Evolutionary conservation across 1,139 yeast genomes (phyloP).

Genomic region (Suhomyces anneliseae): DNA sequence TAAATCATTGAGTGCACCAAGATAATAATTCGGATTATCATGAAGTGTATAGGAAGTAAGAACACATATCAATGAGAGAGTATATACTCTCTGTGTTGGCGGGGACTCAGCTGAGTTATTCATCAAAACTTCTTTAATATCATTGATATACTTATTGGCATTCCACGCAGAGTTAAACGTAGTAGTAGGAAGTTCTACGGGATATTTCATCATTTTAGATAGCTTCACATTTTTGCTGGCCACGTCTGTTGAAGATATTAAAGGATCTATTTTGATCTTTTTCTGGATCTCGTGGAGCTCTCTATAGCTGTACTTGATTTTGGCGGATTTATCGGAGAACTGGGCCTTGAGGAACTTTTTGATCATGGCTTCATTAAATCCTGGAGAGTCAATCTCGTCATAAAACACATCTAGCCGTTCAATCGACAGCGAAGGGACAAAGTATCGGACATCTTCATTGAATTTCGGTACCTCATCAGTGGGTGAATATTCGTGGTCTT

Average conservation of each 20-base stretch:
- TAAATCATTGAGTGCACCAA: constrained; percentile 34
- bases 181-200: constrained; percentile 14
- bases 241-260: not conserved
- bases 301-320: constrained; percentile 3
- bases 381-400: constrained; percentile 14
- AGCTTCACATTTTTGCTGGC: constrained; percentile 8
- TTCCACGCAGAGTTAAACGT: constrained; percentile 15
- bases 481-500: too few species aligned
- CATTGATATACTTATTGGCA: constrained; percentile 17
- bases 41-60: constrained; percentile 21
- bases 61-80: constrained; percentile 20
- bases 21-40: constrained; percentile 33
- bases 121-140: constrained; percentile 4
- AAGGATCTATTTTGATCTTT: not conserved
- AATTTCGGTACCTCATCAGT: too few species aligned
- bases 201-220: constrained; percentile 10
- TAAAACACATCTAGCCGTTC: constrained; percentile 8
- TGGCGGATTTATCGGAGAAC: not conserved
- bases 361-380: constrained; percentile 16
- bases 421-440: not conserved
- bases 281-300: constrained; percentile 6
- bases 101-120: constrained; percentile 1
- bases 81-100: not conserved
- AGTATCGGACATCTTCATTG: too few species aligned
- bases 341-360: constrained; percentile 14